phyloP scores from a whole-genome alignment of 148 eudicot genomes.

The Diospyros kaki region DNA sequence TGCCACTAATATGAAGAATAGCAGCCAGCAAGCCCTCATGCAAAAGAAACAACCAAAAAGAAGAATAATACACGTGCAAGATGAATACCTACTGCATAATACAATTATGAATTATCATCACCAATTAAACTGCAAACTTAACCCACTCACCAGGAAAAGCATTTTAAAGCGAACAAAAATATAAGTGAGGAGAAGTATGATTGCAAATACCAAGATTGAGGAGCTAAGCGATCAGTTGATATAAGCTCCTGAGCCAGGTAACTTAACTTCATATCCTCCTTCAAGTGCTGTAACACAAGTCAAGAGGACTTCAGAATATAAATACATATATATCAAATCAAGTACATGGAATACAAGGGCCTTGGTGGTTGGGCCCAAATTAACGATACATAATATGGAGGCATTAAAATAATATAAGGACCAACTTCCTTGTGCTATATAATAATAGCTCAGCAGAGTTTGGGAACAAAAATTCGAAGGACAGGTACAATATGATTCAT shows the following conservation, averaged over 20 bases:
- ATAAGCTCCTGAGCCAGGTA: conserved; percentile 95
- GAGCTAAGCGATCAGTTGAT: conserved; percentile 91
- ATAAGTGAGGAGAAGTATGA: neutral
- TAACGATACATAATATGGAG: neutral
- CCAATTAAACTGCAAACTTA: neutral
- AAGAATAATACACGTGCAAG: neutral
- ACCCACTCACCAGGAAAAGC: neutral
- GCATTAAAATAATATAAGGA: too few species aligned
- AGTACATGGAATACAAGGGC: neutral
- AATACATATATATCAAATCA: neutral
- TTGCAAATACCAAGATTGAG: conserved; percentile 79
- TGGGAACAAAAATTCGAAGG: too few species aligned
- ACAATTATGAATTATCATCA: neutral
- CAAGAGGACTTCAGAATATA: neutral
- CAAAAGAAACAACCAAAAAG: neutral
- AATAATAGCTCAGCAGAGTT: too few species aligned
- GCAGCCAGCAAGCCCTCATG: neutral
- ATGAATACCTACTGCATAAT: neutral
- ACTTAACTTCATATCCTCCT: conserved; percentile 96
- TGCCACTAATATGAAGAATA: neutral
- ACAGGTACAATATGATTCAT: too few species aligned
- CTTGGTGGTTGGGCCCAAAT: neutral
- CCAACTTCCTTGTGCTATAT: too few species aligned
- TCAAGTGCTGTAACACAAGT: conserved; percentile 64
- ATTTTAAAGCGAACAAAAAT: too few species aligned